Percentiles rank a stretch among this genome's conserved stretches.
phyloP scores from a whole-genome alignment of 305 asterid species.

The Lippia alba region DNA sequence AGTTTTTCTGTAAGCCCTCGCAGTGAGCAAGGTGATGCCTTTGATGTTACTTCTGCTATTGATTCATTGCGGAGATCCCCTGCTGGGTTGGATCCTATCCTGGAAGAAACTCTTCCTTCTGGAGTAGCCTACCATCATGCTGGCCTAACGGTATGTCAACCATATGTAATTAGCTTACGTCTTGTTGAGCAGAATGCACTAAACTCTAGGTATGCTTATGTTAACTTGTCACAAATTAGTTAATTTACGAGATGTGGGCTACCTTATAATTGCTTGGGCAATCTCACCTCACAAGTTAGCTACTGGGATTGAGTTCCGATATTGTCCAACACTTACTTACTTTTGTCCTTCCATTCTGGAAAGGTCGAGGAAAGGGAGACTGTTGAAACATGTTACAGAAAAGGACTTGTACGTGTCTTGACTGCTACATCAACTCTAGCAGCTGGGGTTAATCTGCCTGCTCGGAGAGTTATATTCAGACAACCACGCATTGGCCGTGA shows the following conservation, averaged over 20 bases:
- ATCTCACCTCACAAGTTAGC: too few species aligned
- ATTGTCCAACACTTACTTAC: conserved; percentile 39
- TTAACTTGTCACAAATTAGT: too few species aligned
- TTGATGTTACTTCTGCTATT: conserved; percentile 74
- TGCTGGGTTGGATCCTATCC: conserved; percentile 90
- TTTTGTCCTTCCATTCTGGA: conserved; percentile 36
- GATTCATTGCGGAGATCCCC: conserved; percentile 93
- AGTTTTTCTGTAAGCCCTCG: conserved; percentile 56
- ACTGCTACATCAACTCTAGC: conserved; percentile 99
- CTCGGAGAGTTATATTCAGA: conserved; percentile 96
- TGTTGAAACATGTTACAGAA: conserved; percentile 96
- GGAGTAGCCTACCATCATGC: conserved; percentile 99
- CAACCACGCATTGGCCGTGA: conserved; percentile 99
- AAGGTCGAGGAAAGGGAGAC: conserved; percentile 99
- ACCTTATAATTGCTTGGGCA: too few species aligned
- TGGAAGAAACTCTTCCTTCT: conserved; percentile 90
- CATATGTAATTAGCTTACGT: conserved; percentile 33
- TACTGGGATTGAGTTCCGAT: not conserved
- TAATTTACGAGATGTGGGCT: too few species aligned
- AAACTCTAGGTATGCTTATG: conserved; percentile 30
- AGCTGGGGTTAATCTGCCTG: conserved; percentile 99
- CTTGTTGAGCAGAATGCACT: conserved; percentile 31
- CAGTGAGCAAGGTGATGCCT: conserved; percentile 50
- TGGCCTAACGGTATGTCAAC: conserved; percentile 82
- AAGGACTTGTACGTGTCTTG: conserved; percentile 97